A percentile compares a stretch with the other conserved stretches of the same genome.
Evolutionary conservation across 2,329 filamentous ascomycete genomes (phyloP).

Genomic region (Colletotrichum spinosum): DNA sequence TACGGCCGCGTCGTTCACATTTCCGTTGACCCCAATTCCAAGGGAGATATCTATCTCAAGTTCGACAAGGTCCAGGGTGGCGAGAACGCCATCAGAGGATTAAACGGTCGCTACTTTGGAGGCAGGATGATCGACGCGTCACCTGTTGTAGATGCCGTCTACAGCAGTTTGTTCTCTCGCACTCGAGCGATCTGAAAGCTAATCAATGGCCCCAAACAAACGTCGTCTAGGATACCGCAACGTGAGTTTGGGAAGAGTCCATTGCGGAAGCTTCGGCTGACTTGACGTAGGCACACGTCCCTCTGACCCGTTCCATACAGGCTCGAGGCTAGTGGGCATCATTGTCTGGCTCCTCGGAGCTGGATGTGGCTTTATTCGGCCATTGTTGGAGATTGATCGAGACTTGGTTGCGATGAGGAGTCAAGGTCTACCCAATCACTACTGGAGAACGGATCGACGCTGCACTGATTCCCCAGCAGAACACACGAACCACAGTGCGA

Average conservation of each 20-base stretch:
- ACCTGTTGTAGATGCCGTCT: conserved; percentile 88
- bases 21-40: conserved; percentile 90
- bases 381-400: conserved; percentile 11
- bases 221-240: conserved; percentile 59
- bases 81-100: conserved; percentile 96
- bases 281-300: background rate
- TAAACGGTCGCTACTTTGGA: conserved; percentile 97
- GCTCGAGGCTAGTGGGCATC: background rate
- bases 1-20: conserved; percentile 99
- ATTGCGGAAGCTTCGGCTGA: background rate
- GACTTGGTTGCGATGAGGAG: conserved; percentile 5
- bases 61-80: conserved; percentile 96
- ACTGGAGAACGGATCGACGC: conserved; percentile 27
- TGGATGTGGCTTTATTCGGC: background rate
- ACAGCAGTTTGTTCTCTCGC: conserved; percentile 72
- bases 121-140: conserved; percentile 92
- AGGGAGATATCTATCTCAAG: conserved; percentile 98
- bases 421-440: conserved; percentile 33
- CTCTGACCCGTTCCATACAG: background rate
- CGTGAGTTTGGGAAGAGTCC: conserved; percentile 5
- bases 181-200: conserved; percentile 82
- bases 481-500: conserved; percentile 13
- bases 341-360: background rate
- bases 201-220: conserved; percentile 60
- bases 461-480: conserved; percentile 37